A percentile compares a stretch with the other conserved stretches of the same genome.
phyloP scores from a whole-genome alignment of 345 rosid species.

The Melastoma malabathricum region DNA sequence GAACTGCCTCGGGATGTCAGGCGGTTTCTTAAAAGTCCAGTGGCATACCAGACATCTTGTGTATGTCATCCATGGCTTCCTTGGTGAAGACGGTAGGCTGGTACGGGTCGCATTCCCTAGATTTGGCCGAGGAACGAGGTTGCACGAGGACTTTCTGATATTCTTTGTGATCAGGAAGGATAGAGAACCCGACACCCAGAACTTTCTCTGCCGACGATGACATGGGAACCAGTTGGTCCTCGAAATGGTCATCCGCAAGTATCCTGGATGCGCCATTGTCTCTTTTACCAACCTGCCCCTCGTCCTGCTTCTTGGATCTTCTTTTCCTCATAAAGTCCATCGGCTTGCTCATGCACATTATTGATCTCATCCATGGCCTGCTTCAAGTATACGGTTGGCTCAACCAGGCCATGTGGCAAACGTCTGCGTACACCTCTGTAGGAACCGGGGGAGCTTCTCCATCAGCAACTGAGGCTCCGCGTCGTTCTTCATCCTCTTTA shows the following conservation, averaged over 20 bases:
- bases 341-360: constrained; percentile 91
- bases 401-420: constrained; percentile 95
- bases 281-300: constrained; percentile 19
- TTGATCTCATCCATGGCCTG: constrained; percentile 94
- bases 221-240: constrained; percentile 11
- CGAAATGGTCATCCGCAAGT: constrained; percentile 64
- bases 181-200: constrained; percentile 34
- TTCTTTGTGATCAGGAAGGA: constrained; percentile 65
- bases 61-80: constrained; percentile 81
- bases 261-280: constrained; percentile 48
- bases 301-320: constrained; percentile 49
- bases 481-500: constrained; percentile 59
- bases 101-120: constrained; percentile 37
- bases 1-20: not conserved
- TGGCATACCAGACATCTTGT: constrained; percentile 74
- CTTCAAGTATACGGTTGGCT: constrained; percentile 89
- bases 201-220: constrained; percentile 12
- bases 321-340: constrained; percentile 69
- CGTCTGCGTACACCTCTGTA: constrained; percentile 74
- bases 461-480: constrained; percentile 33
- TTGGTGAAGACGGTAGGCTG: constrained; percentile 76
- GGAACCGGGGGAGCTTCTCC: constrained; percentile 80
- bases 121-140: constrained; percentile 17
- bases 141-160: constrained; percentile 10
- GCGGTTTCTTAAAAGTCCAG: constrained; percentile 36